A percentile compares a stretch with the other conserved stretches of the same genome.
phyloP scores from a whole-genome alignment of 495 filamentous ascomycete genomes.

The Xylaria sp. region DNA sequence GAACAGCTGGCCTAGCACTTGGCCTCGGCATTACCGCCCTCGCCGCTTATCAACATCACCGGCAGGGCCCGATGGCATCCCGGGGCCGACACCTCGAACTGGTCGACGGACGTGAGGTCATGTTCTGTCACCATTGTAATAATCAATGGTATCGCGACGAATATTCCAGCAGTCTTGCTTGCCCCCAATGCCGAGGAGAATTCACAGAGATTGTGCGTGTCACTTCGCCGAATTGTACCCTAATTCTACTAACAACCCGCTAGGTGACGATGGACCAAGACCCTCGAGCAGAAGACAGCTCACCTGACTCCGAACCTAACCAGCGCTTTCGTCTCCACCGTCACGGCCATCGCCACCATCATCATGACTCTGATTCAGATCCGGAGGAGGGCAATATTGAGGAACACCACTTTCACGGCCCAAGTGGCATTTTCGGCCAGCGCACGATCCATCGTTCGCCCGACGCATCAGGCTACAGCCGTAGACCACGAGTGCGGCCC shows the following conservation, averaged over 20 bases:
- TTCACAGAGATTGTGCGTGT: constrained; percentile 81
- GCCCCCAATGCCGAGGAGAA: constrained; percentile 79
- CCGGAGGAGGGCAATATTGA: constrained; percentile 57
- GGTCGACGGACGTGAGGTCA: constrained; percentile 63
- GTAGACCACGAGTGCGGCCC: constrained; percentile 31
- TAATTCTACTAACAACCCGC: constrained; percentile 15
- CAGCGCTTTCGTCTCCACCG: constrained; percentile 34
- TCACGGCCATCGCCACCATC: constrained; percentile 46
- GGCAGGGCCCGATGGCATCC: constrained; percentile 43
- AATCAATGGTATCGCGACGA: constrained; percentile 80
- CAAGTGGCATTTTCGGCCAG: constrained; percentile 53
- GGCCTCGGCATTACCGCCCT: constrained; percentile 58
- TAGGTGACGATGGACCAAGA: constrained; percentile 52
- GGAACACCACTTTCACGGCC: constrained; percentile 52
- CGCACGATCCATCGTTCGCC: constrained; percentile 36
- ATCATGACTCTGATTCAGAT: constrained; percentile 52
- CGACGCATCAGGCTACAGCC: constrained; percentile 31
- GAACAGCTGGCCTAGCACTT: constrained; percentile 54
- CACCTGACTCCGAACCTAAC: constrained; percentile 51
- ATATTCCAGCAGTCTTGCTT: constrained; percentile 61
- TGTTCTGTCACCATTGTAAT: constrained; percentile 82
- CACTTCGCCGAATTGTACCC: background rate
- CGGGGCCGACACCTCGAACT: constrained; percentile 54
- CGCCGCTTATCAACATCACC: constrained; percentile 50
- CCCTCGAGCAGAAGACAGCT: constrained; percentile 38